phyloP scores from a whole-genome alignment of 2,329 filamentous ascomycete species.

The Pyrenophora graminea region DNA sequence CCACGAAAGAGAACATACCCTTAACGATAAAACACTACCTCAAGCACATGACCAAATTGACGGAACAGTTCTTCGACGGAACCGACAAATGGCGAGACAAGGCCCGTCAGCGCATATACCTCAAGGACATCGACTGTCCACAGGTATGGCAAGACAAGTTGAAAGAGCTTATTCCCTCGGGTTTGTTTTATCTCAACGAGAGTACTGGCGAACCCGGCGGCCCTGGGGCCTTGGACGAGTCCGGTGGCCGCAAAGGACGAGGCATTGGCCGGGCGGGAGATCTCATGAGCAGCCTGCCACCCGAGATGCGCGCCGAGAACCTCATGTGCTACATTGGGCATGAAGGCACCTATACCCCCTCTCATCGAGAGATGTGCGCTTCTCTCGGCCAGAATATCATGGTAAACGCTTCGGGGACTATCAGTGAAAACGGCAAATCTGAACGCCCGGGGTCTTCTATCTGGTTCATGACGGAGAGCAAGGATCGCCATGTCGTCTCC shows the following conservation, averaged over 20 bases:
- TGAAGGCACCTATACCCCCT: conserved; percentile 94
- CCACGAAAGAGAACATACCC: conserved; percentile 71
- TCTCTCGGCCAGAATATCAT: conserved; percentile 97
- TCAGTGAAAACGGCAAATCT: conserved; percentile 69
- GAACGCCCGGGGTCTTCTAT: conserved; percentile 83
- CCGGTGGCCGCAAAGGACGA: conserved; percentile 55
- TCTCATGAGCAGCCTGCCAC: conserved; percentile 88
- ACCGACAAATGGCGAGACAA: conserved; percentile 76
- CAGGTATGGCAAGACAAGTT: conserved; percentile 82
- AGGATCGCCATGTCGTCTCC: conserved; percentile 85
- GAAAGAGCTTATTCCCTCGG: conserved; percentile 74
- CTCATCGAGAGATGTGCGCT: conserved; percentile 97
- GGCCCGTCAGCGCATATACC: conserved; percentile 81
- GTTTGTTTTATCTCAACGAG: conserved; percentile 89
- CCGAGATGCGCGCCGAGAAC: conserved; percentile 89
- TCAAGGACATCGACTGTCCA: conserved; percentile 97
- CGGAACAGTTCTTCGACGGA: conserved; percentile 74
- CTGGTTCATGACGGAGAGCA: conserved; percentile 98
- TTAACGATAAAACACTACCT: conserved; percentile 91
- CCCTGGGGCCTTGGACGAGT: conserved; percentile 58
- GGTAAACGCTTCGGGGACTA: conserved; percentile 79
- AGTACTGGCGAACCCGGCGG: conserved; percentile 65
- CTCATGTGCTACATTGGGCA: conserved; percentile 98
- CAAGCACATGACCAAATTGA: conserved; percentile 79
- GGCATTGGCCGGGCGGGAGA: conserved; percentile 78